Evolutionary conservation across 1,139 yeast genomes (phyloP).

Genomic region (Meyerozyma elateridarum): DNA sequence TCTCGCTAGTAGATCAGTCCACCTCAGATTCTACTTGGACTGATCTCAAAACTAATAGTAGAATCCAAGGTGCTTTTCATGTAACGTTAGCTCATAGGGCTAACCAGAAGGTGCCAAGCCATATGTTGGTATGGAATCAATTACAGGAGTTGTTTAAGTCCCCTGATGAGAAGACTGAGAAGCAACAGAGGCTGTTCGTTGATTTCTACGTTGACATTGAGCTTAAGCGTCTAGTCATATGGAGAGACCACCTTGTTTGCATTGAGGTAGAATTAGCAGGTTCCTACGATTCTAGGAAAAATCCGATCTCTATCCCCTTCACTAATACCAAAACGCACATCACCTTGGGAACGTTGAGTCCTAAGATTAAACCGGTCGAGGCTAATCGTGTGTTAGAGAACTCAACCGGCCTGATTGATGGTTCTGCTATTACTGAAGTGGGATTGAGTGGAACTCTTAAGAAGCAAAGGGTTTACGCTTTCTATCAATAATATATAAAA

Average conservation of each 20-base stretch:
- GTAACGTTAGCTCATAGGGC: conserved; percentile 66
- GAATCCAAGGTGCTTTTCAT: conserved; percentile 63
- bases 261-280: conserved; percentile 42
- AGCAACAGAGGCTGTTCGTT: conserved; percentile 10
- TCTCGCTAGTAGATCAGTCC: conserved; percentile 7
- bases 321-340: conserved; percentile 60
- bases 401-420: too few relatives aligned
- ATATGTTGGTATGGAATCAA: conserved; percentile 22
- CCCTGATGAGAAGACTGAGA: conserved; percentile 11
- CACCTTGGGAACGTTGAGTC: conserved; percentile 62
- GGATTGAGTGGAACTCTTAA: too few relatives aligned
- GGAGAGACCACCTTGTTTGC: conserved; percentile 49
- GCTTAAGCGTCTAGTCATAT: conserved; percentile 45
- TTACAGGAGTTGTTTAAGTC: conserved; percentile 10
- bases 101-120: conserved; percentile 21
- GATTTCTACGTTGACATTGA: conserved; percentile 32
- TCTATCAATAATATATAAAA: too few relatives aligned
- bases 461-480: conserved; percentile 18
- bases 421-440: too few relatives aligned
- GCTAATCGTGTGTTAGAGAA: conserved; percentile 26
- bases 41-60: conserved; percentile 19
- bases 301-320: conserved; percentile 21
- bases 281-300: conserved; percentile 19
- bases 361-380: conserved; percentile 42
- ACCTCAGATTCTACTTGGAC: conserved; percentile 25